Base-by-base conservation (phyloP, 441 rosid species). In the Gossypium schwendimanii region DNA sequence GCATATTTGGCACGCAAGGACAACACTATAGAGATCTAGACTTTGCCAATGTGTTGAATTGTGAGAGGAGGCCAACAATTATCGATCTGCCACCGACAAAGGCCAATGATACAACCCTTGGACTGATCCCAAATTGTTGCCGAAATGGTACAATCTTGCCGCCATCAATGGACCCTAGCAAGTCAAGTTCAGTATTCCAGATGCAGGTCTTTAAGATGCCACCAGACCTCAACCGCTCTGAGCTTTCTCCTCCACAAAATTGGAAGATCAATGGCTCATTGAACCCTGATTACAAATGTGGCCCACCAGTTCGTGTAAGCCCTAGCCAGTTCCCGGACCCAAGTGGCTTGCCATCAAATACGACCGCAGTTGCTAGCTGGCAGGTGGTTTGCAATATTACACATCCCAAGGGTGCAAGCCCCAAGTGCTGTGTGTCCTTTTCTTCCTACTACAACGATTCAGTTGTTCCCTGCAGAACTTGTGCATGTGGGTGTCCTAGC, bases 361-460 rank as follows among this genome's bases (percentile, higher is more conserved):
- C 76, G 24, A 81, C 90, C 1, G 95, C 86, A 6, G 78, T 90
- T 75, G 95, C 92, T 0, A 95, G 95, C 74, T 95, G 97, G 99
- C 99, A 93, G 84, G 88, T 95, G 24, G 96, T 91, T 12, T 95
- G 99, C 83, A 95, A 93, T 78, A 95, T 95, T 72, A 87, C 89
- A 44, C 88, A 79, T 55, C 89, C 91, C 54, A 71, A 88, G 81
- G 87, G 87, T 15, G 78, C 65, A 0, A 79, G 82, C 71, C 96
- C 96, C 20, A 82, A 79, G 58, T 95, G 97, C 66, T 95, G 98
- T 26, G 99, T 93, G 2, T 89, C 99, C 1, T 95, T 93, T 75
- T 95, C 99, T 59, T 84, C 99, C 11, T 93, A 87, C 87, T 86
- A 85, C 83, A 93, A 91, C 61, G 99, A 93, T 23, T 93, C 98